Conservation (phyloP, 306 rosid genomes). For the Inga laurina region DNA sequence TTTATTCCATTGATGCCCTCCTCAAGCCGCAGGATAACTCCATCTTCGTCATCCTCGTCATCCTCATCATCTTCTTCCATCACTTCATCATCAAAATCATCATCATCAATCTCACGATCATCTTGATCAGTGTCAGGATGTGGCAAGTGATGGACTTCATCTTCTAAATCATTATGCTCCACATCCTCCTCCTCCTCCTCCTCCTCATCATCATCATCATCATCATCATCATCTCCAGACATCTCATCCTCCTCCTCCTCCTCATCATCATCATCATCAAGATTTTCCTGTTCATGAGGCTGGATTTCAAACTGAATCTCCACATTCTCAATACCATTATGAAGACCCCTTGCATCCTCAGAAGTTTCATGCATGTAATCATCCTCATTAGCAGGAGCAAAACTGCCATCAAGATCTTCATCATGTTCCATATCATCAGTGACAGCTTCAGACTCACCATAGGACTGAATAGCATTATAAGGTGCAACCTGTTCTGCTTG, state of each 20-base stretch:
- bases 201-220: constrained; percentile 91
- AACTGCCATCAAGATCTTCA: constrained; percentile 84
- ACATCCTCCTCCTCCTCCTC: constrained; percentile 92
- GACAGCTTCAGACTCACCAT: constrained; percentile 94
- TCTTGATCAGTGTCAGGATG: constrained; percentile 97
- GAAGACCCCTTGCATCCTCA: constrained; percentile 79
- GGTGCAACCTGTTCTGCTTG: constrained; percentile 66
- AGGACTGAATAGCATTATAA: constrained; percentile 60
- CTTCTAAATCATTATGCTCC: constrained; percentile 90
- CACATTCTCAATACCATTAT: constrained; percentile 69
- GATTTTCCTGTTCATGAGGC: constrained; percentile 79
- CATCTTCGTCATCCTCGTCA: constrained; percentile 97
- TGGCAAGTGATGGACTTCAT: constrained; percentile 86
- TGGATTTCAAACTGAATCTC: constrained; percentile 78
- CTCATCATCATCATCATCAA: constrained; percentile 81
- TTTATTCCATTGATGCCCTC: constrained; percentile 99
- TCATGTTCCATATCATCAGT: constrained; percentile 99
- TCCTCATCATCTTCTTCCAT: constrained; percentile 98
- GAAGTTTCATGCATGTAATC: constrained; percentile 95
- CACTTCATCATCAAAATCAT: constrained; percentile 96
- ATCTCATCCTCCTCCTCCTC: constrained; percentile 85
- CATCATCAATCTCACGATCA: constrained; percentile 99
- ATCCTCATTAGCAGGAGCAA: constrained; percentile 69
- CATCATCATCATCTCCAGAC: constrained; percentile 97
- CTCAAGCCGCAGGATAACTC: constrained; percentile 91